Conservation (phyloP, 1,284 basidiomycete genomes). For the Ganoderma multipileum region DNA sequence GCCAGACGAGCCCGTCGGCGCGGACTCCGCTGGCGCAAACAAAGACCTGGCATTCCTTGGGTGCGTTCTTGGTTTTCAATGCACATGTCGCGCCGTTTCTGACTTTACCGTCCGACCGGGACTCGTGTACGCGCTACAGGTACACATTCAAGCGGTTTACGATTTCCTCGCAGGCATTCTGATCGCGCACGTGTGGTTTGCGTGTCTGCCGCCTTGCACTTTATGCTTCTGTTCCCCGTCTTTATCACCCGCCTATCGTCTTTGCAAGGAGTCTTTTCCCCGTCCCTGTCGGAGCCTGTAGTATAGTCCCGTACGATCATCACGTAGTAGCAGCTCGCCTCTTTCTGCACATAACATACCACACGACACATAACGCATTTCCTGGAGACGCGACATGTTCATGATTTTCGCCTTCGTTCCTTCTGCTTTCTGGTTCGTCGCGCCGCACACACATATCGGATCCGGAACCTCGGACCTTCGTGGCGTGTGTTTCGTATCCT, state of each 20-base stretch:
- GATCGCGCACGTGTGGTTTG: constrained; percentile 10
- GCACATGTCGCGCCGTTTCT: not conserved
- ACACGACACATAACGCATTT: constrained; percentile 7
- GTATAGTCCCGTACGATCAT: constrained; percentile 13
- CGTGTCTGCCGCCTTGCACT: constrained; percentile 4
- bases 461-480: constrained; percentile 6
- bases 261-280: constrained; percentile 21
- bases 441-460: constrained; percentile 2
- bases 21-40: constrained; percentile 77
- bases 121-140: constrained; percentile 44
- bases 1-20: constrained; percentile 73
- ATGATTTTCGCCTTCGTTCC: constrained; percentile 9
- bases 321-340: constrained; percentile 11
- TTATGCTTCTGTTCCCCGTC: constrained; percentile 7
- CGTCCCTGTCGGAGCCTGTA: constrained; percentile 21
- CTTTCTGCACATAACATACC: constrained; percentile 14
- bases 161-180: constrained; percentile 45
- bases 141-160: constrained; percentile 87
- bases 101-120: constrained; percentile 12
- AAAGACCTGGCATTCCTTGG: constrained; percentile 94
- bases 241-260: constrained; percentile 5
- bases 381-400: constrained; percentile 18
- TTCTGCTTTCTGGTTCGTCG: constrained; percentile 9
- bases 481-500: constrained; percentile 13
- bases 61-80: constrained; percentile 49